A percentile compares a stretch with the other conserved stretches of the same genome.
These are phyloP conservation scores for Lactarius hengduanensis DNA, from an alignment of 768 basidiomycete genomes.

Conservation along the genomic window DNA sequence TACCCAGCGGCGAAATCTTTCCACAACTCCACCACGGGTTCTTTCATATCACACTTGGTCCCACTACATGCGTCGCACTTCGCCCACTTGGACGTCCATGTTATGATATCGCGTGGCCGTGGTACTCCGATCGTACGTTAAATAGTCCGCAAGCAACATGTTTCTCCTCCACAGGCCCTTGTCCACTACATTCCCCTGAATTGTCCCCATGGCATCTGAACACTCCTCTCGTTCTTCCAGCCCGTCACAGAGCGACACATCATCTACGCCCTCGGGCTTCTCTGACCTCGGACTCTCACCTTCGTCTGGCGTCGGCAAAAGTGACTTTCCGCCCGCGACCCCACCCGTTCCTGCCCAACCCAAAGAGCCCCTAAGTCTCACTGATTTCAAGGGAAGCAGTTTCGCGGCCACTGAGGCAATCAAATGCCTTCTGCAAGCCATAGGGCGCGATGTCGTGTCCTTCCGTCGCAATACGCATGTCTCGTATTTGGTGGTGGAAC, in stretches of 20 bases:
- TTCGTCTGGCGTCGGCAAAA: background rate
- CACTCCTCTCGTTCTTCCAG: background rate
- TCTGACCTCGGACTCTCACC: background rate
- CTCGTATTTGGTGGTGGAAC: constrained; percentile 27
- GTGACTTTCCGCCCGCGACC: background rate
- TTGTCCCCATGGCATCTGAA: background rate
- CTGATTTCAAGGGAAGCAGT: background rate
- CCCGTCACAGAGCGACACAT: background rate
- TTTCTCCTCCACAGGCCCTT: background rate
- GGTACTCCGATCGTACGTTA: constrained; percentile 1
- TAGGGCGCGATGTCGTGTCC: constrained; percentile 23
- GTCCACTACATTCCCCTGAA: background rate
- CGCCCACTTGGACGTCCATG: background rate
- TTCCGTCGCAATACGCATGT: constrained; percentile 29
- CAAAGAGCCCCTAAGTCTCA: constrained; percentile 4
- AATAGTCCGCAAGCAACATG: background rate
- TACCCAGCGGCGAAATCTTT: background rate
- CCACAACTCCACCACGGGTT: background rate
- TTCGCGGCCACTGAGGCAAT: constrained; percentile 25
- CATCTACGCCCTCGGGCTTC: background rate
- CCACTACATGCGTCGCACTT: background rate
- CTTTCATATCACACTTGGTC: constrained; percentile 14
- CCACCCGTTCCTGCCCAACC: background rate
- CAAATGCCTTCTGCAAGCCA: constrained; percentile 25
- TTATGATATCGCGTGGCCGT: background rate